Evolutionary conservation across 805 yeast genomes (phyloP).

Genomic region (Zygotorulaspora chibaensis): DNA sequence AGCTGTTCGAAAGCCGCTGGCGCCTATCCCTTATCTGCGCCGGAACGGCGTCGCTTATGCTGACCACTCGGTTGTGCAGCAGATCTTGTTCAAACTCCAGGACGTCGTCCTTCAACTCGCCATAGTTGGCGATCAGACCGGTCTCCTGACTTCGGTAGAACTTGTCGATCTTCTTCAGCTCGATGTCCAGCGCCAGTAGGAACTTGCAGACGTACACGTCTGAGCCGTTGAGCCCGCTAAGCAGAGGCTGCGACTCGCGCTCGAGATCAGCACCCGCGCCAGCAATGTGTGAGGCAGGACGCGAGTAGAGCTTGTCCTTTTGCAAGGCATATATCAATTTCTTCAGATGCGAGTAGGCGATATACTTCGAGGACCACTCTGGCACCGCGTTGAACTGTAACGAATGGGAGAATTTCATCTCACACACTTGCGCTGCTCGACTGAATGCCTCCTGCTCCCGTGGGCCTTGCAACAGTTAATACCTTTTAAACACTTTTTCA

Average conservation of each 20-base stretch:
- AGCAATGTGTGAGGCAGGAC: conserved; percentile 20
- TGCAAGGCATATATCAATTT: conserved; percentile 80
- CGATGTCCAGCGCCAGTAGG: conserved; percentile 67
- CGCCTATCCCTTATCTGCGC: conserved; percentile 11
- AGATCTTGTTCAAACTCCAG: conserved; percentile 49
- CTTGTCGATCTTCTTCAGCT: conserved; percentile 66
- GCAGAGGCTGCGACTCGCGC: conserved; percentile 20
- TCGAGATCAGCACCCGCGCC: conserved; percentile 8
- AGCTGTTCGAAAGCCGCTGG: conserved; percentile 12
- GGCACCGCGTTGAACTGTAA: conserved; percentile 97
- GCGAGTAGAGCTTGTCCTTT: conserved; percentile 45
- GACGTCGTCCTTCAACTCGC: conserved; percentile 56
- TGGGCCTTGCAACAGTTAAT: neutral
- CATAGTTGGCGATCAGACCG: conserved; percentile 38
- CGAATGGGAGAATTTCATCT: conserved; percentile 92
- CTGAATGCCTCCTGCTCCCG: neutral
- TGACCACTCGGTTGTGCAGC: conserved; percentile 17
- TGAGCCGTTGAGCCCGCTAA: conserved; percentile 22
- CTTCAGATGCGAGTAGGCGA: conserved; percentile 84
- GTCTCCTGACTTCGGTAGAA: conserved; percentile 69
- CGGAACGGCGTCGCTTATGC: conserved; percentile 18
- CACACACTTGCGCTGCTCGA: neutral
- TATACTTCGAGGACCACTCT: conserved; percentile 92
- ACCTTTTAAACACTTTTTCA: neutral
- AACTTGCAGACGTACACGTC: conserved; percentile 56